Conservation (phyloP, 2,329 filamentous ascomycete species). For the Colletotrichum somersetense region DNA sequence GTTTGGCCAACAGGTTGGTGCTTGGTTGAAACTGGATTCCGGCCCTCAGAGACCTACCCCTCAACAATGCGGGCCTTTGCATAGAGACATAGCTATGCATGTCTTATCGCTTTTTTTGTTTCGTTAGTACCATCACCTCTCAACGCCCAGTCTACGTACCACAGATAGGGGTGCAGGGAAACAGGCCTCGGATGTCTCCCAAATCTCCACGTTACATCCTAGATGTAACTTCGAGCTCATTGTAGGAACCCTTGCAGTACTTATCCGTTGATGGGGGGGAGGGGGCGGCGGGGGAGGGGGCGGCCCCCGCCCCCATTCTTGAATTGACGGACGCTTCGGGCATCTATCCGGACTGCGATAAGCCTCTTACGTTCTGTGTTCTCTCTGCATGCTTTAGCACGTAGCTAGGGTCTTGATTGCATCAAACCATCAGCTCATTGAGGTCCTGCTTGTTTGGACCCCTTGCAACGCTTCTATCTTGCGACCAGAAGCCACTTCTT, state of each 20-base stretch:
- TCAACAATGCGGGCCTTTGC: background rate
- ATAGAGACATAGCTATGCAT: background rate
- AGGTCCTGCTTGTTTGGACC: fast-evolving
- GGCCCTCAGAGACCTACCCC: background rate
- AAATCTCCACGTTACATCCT: background rate
- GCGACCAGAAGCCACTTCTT: background rate
- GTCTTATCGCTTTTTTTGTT: slow-evolving; percentile 16
- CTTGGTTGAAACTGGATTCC: background rate
- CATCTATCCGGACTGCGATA: background rate
- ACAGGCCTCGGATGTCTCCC: no score
- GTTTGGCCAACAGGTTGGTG: no score
- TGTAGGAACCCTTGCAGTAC: background rate
- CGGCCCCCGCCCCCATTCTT: slow-evolving; percentile 17
- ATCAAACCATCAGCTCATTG: background rate
- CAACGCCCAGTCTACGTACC: background rate
- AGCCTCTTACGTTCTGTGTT: no score
- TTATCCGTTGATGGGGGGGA: background rate
- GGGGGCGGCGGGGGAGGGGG: no score
- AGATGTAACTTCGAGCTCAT: background rate
- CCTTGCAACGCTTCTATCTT: background rate
- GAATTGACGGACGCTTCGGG: background rate
- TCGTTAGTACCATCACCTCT: background rate
- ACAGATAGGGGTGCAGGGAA: background rate
- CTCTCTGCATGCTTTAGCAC: background rate
- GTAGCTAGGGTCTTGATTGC: background rate